Base-by-base conservation (phyloP, 2,329 filamentous ascomycete species). In the Microthyrium microscopicum region DNA sequence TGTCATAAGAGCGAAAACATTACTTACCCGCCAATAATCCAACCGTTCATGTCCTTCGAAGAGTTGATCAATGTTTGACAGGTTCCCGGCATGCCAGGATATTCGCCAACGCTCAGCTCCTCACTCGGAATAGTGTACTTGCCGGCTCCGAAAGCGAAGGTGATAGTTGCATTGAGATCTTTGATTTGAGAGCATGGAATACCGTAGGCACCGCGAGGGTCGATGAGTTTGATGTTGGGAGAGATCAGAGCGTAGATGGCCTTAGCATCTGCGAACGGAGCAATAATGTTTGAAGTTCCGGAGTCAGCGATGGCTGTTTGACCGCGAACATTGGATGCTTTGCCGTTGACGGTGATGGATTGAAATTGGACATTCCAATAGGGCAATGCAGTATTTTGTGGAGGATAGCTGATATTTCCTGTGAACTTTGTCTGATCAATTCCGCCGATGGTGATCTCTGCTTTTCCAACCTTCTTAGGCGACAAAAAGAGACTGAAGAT, bases 251-350 rank as follows among this genome's bases (percentile, higher is more conserved):
- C 26, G 20, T 35, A 26, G n/a, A 35, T 35, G 28, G 20, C 26
- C 15, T 29, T 18, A 3, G 25, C 2, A 15, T 35, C 4, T 5
- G 8, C 2, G 5, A 18, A 16, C 22, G 25, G 25, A 20, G 25
- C 33, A n/a, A 35, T 25, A 19, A 35, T 29, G 26, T 35, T 35
- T 5, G 25, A 31, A 7, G 33, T 35, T 12, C 33, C 33, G 13
- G 22, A 20, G 26, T 35, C 33, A 7, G 26, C 25, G 8, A 35
- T 16, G 11, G 33, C 33, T 13, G 9, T 15, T n/a, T 21, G n/a
- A 17, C 19, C n/a, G 11, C 16, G 19, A 20, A 35, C 18, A 15
- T 21, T 24, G 11, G 13, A n/a, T 8, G 19, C 18, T 9, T 29
- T 12, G 11, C 33, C 33, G 13, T 35, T 35, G 17, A 35, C 33